phyloP scores from a whole-genome alignment of 345 rosid genomes.

The Psidium friedrichsthalianum region DNA sequence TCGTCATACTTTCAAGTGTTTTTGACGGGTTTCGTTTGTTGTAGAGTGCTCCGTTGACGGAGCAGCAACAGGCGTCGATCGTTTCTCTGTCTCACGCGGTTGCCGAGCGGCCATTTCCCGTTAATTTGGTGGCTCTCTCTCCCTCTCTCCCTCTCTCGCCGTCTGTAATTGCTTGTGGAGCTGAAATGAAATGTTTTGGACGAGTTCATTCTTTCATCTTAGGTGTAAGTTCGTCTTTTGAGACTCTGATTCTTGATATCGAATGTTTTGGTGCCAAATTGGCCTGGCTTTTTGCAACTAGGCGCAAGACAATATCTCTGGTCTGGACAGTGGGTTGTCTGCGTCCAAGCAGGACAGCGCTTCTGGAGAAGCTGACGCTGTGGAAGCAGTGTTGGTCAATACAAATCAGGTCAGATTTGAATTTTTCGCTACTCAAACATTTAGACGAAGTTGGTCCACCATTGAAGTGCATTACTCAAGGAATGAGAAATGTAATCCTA shows the following conservation, averaged over 20 bases:
- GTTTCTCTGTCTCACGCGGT: conserved; percentile 52
- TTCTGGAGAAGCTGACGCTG: conserved; percentile 49
- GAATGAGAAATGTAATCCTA: neutral
- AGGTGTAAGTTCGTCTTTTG: neutral
- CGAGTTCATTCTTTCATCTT: neutral
- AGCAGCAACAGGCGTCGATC: conserved; percentile 76
- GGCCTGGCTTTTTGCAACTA: conserved; percentile 9
- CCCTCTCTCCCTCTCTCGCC: neutral
- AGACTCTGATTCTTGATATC: neutral
- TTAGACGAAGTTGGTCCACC: neutral
- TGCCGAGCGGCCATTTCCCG: conserved; percentile 76
- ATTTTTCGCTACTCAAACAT: neutral
- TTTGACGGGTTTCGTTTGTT: neutral
- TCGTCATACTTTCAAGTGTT: neutral
- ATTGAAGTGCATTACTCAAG: neutral
- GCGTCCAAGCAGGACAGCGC: conserved; percentile 29
- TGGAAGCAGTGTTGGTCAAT: conserved; percentile 75
- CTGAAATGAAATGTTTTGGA: neutral
- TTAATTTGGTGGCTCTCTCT: conserved; percentile 36
- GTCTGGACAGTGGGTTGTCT: conserved; percentile 53
- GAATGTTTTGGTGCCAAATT: neutral
- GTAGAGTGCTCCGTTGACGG: conserved; percentile 75
- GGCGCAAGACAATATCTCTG: conserved; percentile 52
- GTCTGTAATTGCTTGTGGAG: neutral
- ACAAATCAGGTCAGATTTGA: conserved; percentile 49